phyloP scores from a whole-genome alignment of 83 land plant species.

The Thuja plicata region DNA sequence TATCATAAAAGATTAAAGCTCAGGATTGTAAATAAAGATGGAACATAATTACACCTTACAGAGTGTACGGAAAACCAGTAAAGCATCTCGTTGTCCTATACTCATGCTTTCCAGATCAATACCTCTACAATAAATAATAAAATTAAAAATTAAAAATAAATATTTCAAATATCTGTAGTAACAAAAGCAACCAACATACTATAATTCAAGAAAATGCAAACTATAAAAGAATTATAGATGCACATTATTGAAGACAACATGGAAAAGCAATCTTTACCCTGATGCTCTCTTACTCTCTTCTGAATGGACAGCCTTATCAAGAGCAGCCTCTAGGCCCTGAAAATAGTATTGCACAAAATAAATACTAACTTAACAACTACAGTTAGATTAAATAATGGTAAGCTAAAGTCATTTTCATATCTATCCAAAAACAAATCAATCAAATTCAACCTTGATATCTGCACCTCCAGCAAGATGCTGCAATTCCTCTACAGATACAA shows the following conservation, averaged over 20 bases:
- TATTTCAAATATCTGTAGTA: background rate
- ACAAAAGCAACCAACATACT: background rate
- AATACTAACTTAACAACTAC: constrained; percentile 7
- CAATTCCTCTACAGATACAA: constrained; percentile 86
- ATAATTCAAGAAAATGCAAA: background rate
- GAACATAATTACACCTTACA: constrained; percentile 72
- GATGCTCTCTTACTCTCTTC: constrained; percentile 68
- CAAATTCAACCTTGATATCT: constrained; percentile 83
- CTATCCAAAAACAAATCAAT: background rate
- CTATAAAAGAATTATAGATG: background rate
- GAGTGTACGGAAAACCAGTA: constrained; percentile 87
- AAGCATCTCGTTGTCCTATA: constrained; percentile 80
- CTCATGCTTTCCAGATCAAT: constrained; percentile 80
- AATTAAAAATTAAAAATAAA: background rate
- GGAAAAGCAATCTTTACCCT: constrained; percentile 43
- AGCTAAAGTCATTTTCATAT: background rate
- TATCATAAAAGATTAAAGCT: constrained; percentile 7
- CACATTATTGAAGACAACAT: background rate
- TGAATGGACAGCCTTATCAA: constrained; percentile 83
- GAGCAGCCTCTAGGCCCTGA: constrained; percentile 94
- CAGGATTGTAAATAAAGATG: background rate
- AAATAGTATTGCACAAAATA: constrained; percentile 10
- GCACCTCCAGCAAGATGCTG: constrained; percentile 91
- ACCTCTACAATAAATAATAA: constrained; percentile 46
- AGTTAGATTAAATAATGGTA: background rate